Conservation (phyloP, 73 alveolate species). For the Symbiodinium natans region DNA sequence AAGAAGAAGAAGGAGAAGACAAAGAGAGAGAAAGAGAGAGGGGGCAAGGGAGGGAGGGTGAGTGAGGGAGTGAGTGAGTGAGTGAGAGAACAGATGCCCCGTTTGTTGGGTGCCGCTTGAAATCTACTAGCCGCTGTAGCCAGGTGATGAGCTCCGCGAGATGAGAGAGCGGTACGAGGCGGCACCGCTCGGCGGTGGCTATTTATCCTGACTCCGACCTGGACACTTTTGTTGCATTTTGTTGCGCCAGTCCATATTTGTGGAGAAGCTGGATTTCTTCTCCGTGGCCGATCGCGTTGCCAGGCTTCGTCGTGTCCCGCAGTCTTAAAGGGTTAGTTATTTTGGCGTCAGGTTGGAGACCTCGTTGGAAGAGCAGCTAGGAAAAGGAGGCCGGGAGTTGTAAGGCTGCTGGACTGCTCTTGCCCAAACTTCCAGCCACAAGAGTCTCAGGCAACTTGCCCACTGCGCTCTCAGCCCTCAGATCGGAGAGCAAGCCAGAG, state of each 20-base stretch:
- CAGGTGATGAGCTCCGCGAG: conserved; percentile 67
- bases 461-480: background rate
- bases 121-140: too few relatives aligned
- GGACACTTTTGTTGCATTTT: background rate
- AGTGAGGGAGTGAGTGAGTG: background rate
- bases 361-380: conserved; percentile 56
- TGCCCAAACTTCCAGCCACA: too few relatives aligned
- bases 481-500: background rate
- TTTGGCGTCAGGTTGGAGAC: conserved; percentile 67
- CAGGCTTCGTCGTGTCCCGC: background rate
- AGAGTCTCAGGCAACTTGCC: background rate
- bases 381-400: conserved; percentile 33
- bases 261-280: conserved; percentile 54
- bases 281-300: conserved; percentile 54
- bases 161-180: conserved; percentile 30
- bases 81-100: background rate
- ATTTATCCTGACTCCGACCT: background rate
- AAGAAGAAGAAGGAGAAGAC: background rate
- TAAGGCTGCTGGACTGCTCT: background rate
- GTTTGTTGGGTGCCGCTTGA: too few relatives aligned
- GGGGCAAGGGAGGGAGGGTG: background rate
- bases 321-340: too few relatives aligned
- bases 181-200: background rate
- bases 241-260: conserved; percentile 55
- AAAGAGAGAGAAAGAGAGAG: background rate